Percentiles rank a stretch among this genome's conserved stretches.
These are phyloP conservation scores for Plasmodium falciparum DNA, from an alignment of 169 alveolate species.

Conservation along the genomic window DNA sequence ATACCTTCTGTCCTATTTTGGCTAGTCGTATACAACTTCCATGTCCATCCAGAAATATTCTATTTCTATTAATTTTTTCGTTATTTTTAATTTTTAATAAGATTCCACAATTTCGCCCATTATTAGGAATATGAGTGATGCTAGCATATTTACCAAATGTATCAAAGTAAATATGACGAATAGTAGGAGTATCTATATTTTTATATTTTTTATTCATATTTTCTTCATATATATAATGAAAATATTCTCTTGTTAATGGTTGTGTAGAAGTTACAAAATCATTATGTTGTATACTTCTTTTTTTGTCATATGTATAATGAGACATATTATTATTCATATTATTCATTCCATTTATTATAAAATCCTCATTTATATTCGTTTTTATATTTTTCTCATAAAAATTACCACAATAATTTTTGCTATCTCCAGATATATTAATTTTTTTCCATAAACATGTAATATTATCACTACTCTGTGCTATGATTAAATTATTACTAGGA, in stretches of 20 bases:
- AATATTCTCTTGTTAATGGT: slow-evolving; percentile 25
- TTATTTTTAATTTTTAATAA: slow-evolving; percentile 16
- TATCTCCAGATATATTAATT: slow-evolving; percentile 11
- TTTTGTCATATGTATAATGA: too few species aligned
- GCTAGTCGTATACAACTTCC: slow-evolving; percentile 69
- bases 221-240: slow-evolving; percentile 60
- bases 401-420: neutral
- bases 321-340: neutral
- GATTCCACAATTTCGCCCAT: slow-evolving; percentile 63
- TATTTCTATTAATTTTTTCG: slow-evolving; percentile 20
- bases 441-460: slow-evolving; percentile 60
- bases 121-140: slow-evolving; percentile 61
- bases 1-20: slow-evolving; percentile 43
- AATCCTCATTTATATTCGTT: too few species aligned
- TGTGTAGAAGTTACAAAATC: slow-evolving; percentile 3
- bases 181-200: slow-evolving; percentile 74
- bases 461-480: slow-evolving; percentile 75
- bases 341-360: too few species aligned
- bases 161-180: slow-evolving; percentile 71
- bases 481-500: slow-evolving; percentile 44
- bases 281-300: neutral
- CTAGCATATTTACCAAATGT: slow-evolving; percentile 59
- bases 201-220: slow-evolving; percentile 52
- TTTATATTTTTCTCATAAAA: too few species aligned
- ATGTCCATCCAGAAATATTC: slow-evolving; percentile 66